A percentile compares a stretch with the other conserved stretches of the same genome.
These are phyloP conservation scores for Monosporozyma yasuniensis DNA, from an alignment of 805 yeast genomes.

Conservation along the genomic window DNA sequence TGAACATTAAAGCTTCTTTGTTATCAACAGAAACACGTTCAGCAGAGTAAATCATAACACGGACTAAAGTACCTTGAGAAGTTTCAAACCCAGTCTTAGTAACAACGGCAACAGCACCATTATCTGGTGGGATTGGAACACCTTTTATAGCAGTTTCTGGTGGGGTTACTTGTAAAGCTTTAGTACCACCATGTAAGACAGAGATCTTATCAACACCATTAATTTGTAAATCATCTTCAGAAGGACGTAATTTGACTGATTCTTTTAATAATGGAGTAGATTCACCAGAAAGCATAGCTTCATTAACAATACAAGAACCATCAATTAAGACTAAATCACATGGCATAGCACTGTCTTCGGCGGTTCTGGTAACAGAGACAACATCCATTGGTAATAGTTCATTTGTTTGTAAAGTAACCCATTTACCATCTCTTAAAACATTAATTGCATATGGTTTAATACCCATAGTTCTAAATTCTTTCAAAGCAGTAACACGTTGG, in stretches of 20 bases:
- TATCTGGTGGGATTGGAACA: conserved; percentile 70
- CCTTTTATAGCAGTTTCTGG: conserved; percentile 39
- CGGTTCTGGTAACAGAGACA: conserved; percentile 79
- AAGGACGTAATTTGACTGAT: conserved; percentile 76
- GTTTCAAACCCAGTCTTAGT: conserved; percentile 97
- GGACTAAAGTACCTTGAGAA: conserved; percentile 91
- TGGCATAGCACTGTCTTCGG: conserved; percentile 86
- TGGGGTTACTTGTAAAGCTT: conserved; percentile 81
- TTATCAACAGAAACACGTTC: conserved; percentile 95
- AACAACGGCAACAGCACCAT: conserved; percentile 86
- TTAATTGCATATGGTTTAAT: conserved; percentile 79
- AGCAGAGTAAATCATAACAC: conserved; percentile 95
- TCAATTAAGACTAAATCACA: conserved; percentile 82
- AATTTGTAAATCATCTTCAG: conserved; percentile 53
- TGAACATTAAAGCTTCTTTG: conserved; percentile 87
- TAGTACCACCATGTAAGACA: conserved; percentile 89
- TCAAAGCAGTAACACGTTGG: conserved; percentile 90
- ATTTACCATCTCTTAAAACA: conserved; percentile 58
- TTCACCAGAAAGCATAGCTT: conserved; percentile 98
- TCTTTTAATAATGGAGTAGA: conserved; percentile 95
- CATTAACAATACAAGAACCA: conserved; percentile 93
- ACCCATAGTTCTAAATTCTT: conserved; percentile 95
- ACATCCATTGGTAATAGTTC: conserved; percentile 86
- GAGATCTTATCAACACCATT: conserved; percentile 88
- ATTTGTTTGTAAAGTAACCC: conserved; percentile 64